Evolutionary conservation across 306 rosid species (phyloP).

Genomic region (Vicia sativa): DNA sequence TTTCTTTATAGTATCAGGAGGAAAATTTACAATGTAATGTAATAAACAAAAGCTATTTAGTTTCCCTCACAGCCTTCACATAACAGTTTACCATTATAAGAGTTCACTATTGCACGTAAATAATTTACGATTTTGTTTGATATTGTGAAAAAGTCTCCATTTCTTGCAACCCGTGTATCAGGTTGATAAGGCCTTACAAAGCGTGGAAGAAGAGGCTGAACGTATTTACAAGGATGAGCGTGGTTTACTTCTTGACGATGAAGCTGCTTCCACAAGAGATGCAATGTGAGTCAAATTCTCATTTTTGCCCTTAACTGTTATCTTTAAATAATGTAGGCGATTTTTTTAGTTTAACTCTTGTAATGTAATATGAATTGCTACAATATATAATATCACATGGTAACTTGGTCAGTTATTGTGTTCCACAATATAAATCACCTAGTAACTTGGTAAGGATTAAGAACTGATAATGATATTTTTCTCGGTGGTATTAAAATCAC

Average conservation of each 20-base stretch:
- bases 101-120: neutral
- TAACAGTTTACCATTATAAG: neutral
- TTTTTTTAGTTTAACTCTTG: neutral
- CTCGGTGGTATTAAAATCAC: no score
- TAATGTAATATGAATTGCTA: slow-evolving; percentile 15
- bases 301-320: slow-evolving; percentile 5
- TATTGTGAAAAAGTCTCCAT: slow-evolving; percentile 8
- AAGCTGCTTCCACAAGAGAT: slow-evolving; percentile 96
- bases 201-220: slow-evolving; percentile 94
- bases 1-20: slow-evolving; percentile 3
- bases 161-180: slow-evolving; percentile 38
- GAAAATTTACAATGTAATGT: neutral
- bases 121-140: neutral
- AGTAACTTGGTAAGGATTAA: no score
- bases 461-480: no score
- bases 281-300: slow-evolving; percentile 72
- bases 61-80: neutral
- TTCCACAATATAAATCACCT: no score
- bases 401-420: no score
- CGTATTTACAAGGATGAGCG: slow-evolving; percentile 91
- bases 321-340: slow-evolving; percentile 9
- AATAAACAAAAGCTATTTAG: neutral
- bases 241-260: slow-evolving; percentile 82
- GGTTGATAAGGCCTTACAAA: slow-evolving; percentile 91
- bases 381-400: no score